These are phyloP conservation scores for Daldinia concentrica DNA, from an alignment of 495 filamentous ascomycete species.

Conservation along the genomic window DNA sequence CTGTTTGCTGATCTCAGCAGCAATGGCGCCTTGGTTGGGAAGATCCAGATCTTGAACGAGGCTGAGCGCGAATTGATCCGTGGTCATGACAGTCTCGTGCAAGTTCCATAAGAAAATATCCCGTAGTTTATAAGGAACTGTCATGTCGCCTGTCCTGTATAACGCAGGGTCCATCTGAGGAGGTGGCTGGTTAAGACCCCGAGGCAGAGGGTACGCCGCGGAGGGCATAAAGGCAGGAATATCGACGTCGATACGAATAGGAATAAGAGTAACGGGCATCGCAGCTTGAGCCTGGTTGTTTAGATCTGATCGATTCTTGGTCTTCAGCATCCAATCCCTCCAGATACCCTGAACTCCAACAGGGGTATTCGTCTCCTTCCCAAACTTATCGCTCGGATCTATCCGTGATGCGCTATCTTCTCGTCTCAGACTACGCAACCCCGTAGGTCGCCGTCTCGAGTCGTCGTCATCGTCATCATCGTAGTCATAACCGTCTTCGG, in stretches of 20 bases:
- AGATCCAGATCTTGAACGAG: constrained; percentile 96
- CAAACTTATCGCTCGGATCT: constrained; percentile 75
- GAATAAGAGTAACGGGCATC: constrained; percentile 89
- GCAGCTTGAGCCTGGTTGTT: constrained; percentile 85
- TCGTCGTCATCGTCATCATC: constrained; percentile 93
- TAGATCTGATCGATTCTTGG: constrained; percentile 69
- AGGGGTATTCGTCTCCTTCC: constrained; percentile 81
- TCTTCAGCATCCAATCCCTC: constrained; percentile 93
- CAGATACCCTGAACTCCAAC: constrained; percentile 90
- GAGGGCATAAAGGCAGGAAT: constrained; percentile 79
- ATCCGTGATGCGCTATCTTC: constrained; percentile 72
- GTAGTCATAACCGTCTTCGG: constrained; percentile 94
- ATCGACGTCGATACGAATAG: constrained; percentile 96
- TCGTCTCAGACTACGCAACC: constrained; percentile 79
- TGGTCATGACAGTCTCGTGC: constrained; percentile 91
- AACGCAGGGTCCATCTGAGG: constrained; percentile 65
- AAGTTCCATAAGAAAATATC: constrained; percentile 98
- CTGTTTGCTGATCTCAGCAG: constrained; percentile 85
- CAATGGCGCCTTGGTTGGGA: constrained; percentile 72
- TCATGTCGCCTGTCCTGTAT: constrained; percentile 77
- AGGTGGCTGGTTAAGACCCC: constrained; percentile 57
- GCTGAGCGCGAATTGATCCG: constrained; percentile 90
- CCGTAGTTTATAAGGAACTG: constrained; percentile 85
- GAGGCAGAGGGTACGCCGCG: constrained; percentile 74
- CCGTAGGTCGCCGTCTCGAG: constrained; percentile 77